Evolutionary conservation across 768 basidiomycete genomes (phyloP).

Genomic region (Rhodocollybia butyracea): DNA sequence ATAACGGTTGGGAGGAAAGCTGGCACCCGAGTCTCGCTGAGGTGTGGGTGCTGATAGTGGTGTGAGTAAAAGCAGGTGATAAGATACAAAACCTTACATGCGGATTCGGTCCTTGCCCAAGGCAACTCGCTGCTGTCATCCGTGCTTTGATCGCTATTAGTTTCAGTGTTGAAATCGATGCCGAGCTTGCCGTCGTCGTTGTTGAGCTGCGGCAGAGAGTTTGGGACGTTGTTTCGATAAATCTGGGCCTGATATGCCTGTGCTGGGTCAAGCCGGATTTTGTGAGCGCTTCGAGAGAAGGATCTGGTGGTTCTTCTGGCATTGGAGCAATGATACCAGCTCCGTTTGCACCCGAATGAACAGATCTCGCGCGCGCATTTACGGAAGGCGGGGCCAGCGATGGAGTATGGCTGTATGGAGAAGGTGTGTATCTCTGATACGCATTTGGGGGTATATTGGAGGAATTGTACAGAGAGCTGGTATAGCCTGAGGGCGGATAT

Average conservation of each 20-base stretch:
- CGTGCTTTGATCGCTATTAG: slow-evolving; percentile 34
- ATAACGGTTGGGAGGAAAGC: slow-evolving; percentile 32
- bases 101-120: slow-evolving; percentile 46
- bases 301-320: slow-evolving; percentile 49
- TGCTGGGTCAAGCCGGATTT: slow-evolving; percentile 65
- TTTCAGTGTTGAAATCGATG: slow-evolving; percentile 47
- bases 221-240: slow-evolving; percentile 41
- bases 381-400: slow-evolving; percentile 38
- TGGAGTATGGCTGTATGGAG: slow-evolving; percentile 14
- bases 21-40: slow-evolving; percentile 17
- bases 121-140: slow-evolving; percentile 59
- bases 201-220: slow-evolving; percentile 30
- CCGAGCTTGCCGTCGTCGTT: slow-evolving; percentile 55
- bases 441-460: slow-evolving; percentile 24
- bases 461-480: slow-evolving; percentile 21
- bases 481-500: slow-evolving; percentile 17
- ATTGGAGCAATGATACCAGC: slow-evolving; percentile 43
- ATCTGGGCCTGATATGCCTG: slow-evolving; percentile 83
- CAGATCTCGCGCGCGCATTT: slow-evolving; percentile 47
- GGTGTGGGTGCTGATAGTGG: not conserved
- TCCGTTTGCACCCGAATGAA: slow-evolving; percentile 38
- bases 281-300: slow-evolving; percentile 36
- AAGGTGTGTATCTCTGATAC: slow-evolving; percentile 9
- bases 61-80: slow-evolving; percentile 23
- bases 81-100: slow-evolving; percentile 35